A percentile compares a stretch with the other conserved stretches of the same genome.
phyloP scores from a whole-genome alignment of 2,329 filamentous ascomycete genomes.

The Sporothrix dimorphospora region DNA sequence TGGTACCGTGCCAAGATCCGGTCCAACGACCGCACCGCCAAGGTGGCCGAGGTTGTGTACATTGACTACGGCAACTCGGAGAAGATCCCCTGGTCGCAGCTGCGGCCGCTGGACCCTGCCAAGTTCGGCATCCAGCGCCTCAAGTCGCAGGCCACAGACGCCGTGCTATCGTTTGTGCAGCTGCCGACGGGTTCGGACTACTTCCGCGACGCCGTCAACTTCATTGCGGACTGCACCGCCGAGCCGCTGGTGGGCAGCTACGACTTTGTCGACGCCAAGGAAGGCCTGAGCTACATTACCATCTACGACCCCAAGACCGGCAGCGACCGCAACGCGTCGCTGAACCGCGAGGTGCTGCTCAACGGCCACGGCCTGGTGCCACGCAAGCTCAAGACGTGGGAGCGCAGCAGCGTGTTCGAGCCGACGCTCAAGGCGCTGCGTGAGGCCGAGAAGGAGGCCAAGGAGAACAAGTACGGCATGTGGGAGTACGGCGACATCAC shows the following conservation, averaged over 20 bases:
- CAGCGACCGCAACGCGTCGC: conserved; percentile 69
- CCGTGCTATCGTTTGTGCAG: conserved; percentile 84
- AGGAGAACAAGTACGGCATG: conserved; percentile 79
- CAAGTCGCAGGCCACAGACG: conserved; percentile 84
- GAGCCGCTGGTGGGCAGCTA: conserved; percentile 87
- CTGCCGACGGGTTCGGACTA: conserved; percentile 80
- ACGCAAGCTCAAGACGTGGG: conserved; percentile 89
- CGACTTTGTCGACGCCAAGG: conserved; percentile 77
- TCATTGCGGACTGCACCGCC: conserved; percentile 73
- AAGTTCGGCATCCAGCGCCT: conserved; percentile 83
- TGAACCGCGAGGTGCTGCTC: conserved; percentile 85
- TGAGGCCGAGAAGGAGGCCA: conserved; percentile 76
- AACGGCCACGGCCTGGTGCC: conserved; percentile 90
- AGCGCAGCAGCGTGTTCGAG: conserved; percentile 70
- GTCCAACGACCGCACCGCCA: conserved; percentile 87
- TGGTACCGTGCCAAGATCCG: conserved; percentile 95
- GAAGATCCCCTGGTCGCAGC: conserved; percentile 78
- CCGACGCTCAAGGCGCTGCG: conserved; percentile 73
- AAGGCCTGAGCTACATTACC: conserved; percentile 83
- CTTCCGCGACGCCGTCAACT: conserved; percentile 75
- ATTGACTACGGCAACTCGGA: conserved; percentile 97
- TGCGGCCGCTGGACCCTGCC: conserved; percentile 77
- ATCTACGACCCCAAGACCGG: conserved; percentile 76
- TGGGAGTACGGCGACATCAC: conserved; percentile 99
- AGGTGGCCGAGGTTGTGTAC: conserved; percentile 89